These are phyloP conservation scores for Sclerotinia minor DNA, from an alignment of 2,329 filamentous ascomycete genomes.

Conservation along the genomic window DNA sequence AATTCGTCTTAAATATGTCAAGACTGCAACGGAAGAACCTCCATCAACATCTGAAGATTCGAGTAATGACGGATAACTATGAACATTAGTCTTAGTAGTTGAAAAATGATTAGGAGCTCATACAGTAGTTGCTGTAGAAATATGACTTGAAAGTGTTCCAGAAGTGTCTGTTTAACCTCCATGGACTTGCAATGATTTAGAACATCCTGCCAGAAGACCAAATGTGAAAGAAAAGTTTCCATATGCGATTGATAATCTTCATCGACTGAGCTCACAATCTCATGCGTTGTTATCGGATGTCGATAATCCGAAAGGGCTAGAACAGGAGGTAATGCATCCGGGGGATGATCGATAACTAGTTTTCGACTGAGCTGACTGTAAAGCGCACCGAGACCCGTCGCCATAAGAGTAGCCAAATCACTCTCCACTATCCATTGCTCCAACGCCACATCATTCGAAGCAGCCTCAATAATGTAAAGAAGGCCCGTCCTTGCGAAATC, in stretches of 20 bases:
- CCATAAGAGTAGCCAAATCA: conserved; percentile 95
- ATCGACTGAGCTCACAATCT: conserved; percentile 73
- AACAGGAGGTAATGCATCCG: conserved; percentile 75
- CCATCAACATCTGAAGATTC: conserved; percentile 97
- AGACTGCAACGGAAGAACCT: conserved; percentile 91
- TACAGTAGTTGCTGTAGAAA: conserved; percentile 93
- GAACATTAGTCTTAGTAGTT: conserved; percentile 29
- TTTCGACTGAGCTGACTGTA: conserved; percentile 71
- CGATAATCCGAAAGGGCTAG: conserved; percentile 87
- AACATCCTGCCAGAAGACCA: conserved; percentile 98
- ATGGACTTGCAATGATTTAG: conserved; percentile 90
- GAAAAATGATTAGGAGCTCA: conserved; percentile 40
- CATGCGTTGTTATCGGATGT: conserved; percentile 66
- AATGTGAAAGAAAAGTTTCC: conserved; percentile 89
- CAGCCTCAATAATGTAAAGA: conserved; percentile 93
- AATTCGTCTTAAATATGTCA: conserved; percentile 89
- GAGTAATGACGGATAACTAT: conserved; percentile 86
- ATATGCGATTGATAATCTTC: conserved; percentile 80
- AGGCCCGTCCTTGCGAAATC: conserved; percentile 95
- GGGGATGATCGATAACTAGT: conserved; percentile 75
- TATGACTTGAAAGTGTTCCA: conserved; percentile 96
- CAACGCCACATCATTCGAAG: conserved; percentile 75
- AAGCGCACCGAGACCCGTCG: conserved; percentile 82
- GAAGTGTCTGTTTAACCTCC: conserved; percentile 86
- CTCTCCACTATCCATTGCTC: conserved; percentile 98